Evolutionary conservation across 2,329 filamentous ascomycete species (phyloP).

Genomic region (Scedosporium aurantiacum): DNA sequence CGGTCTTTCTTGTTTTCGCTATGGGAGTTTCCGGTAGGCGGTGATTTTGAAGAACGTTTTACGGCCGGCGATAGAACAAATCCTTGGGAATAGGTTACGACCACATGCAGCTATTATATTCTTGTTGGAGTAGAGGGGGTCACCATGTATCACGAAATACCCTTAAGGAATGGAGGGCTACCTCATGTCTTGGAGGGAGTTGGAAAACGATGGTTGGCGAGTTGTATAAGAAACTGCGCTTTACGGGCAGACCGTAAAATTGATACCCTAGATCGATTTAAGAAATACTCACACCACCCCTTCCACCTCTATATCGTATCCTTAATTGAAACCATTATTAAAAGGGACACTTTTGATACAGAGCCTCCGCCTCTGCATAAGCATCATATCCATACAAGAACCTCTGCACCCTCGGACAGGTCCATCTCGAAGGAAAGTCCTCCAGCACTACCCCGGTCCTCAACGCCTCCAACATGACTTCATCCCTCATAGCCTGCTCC

Average conservation of each 20-base stretch:
- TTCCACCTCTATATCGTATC: neutral
- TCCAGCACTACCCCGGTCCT: neutral
- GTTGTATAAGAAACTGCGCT: neutral
- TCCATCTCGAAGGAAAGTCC: slow-evolving; percentile 12
- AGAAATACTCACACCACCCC: neutral
- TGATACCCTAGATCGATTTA: neutral
- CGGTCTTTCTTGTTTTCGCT: neutral
- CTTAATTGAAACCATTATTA: neutral
- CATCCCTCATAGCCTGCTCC: slow-evolving; percentile 9
- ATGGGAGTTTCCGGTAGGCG: neutral
- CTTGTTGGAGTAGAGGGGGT: too few relatives aligned
- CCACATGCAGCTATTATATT: neutral
- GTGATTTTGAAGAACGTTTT: neutral
- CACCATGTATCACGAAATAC: too few relatives aligned
- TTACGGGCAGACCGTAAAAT: neutral
- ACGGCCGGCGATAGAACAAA: neutral
- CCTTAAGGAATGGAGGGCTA: too few relatives aligned
- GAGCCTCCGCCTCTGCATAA: slow-evolving; percentile 12
- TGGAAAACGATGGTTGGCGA: too few relatives aligned
- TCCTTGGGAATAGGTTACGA: neutral
- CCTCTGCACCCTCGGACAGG: slow-evolving; percentile 10
- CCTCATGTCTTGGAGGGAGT: too few relatives aligned
- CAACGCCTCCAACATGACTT: slow-evolving; percentile 9
- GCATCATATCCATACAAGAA: slow-evolving; percentile 12
- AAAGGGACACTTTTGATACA: slow-evolving; percentile 13